A percentile compares a stretch with the other conserved stretches of the same genome.
Conservation (phyloP, 345 rosid genomes). For the Bruguiera gymnorhiza region DNA sequence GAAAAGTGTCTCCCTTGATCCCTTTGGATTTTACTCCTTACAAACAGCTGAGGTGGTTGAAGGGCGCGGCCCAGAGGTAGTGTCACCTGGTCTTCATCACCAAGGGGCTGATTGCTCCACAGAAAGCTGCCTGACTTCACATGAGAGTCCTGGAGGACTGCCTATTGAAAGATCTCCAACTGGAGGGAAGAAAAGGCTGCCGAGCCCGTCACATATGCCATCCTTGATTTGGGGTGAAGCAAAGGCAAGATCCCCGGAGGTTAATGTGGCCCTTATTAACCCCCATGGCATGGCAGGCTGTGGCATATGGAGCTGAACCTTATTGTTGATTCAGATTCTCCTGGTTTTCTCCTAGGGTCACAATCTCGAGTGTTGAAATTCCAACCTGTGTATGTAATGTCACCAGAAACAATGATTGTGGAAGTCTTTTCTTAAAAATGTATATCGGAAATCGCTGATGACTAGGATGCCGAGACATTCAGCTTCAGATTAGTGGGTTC, state of each 20-base stretch:
- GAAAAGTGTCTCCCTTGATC: constrained; percentile 34
- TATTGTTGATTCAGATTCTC: constrained; percentile 8
- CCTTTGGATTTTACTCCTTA: constrained; percentile 39
- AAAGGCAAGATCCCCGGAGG: constrained; percentile 31
- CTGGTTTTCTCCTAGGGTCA: neutral
- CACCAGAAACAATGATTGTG: neutral
- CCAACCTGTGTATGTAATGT: neutral
- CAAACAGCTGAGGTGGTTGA: constrained; percentile 23
- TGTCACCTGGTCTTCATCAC: constrained; percentile 35
- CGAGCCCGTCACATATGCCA: constrained; percentile 30
- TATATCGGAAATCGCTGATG: neutral
- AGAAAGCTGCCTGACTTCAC: constrained; percentile 66
- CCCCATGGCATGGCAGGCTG: constrained; percentile 37
- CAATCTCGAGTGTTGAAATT: constrained; percentile 31
- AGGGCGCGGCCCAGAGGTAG: constrained; percentile 34
- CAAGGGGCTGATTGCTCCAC: constrained; percentile 63
- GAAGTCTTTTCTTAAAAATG: neutral
- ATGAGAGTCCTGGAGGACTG: constrained; percentile 50
- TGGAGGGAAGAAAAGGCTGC: constrained; percentile 42
- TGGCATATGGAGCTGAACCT: constrained; percentile 34
- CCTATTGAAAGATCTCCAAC: constrained; percentile 41
- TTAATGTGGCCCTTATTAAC: constrained; percentile 24
- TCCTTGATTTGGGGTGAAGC: constrained; percentile 43
- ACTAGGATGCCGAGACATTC: neutral
- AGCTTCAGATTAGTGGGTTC: neutral